These are phyloP conservation scores for Phycomyces nitens DNA, from an alignment of 192 early-diverging fungal species.

Conservation along the genomic window DNA sequence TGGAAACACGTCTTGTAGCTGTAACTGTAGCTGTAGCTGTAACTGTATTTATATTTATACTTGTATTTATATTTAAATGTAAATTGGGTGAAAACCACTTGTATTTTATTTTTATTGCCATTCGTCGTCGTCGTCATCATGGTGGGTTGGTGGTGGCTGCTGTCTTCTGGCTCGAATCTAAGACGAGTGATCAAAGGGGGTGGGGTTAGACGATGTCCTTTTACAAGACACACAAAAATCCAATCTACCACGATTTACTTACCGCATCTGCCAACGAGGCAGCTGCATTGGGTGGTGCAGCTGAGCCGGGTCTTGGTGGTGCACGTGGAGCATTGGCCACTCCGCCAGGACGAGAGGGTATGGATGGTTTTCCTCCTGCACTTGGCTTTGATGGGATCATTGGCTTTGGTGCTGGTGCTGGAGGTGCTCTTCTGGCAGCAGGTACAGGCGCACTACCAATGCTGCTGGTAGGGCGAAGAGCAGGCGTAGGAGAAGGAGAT, in stretches of 20 bases:
- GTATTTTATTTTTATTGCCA: slow-evolving; percentile 15
- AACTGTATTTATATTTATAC: background rate
- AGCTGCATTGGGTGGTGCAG: slow-evolving; percentile 24
- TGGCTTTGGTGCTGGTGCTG: slow-evolving; percentile 33
- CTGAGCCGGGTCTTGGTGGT: slow-evolving; percentile 28
- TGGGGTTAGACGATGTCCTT: no score
- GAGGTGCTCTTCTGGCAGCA: slow-evolving; percentile 25
- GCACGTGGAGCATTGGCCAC: slow-evolving; percentile 21
- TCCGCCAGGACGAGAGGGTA: slow-evolving; percentile 36
- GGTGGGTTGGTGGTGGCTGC: background rate
- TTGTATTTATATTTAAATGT: slow-evolving; percentile 2
- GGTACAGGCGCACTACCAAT: slow-evolving; percentile 20
- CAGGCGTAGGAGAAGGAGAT: slow-evolving; percentile 6
- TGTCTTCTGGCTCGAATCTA: slow-evolving; percentile 22
- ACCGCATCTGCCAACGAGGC: slow-evolving; percentile 40
- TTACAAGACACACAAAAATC: background rate
- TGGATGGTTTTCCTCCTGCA: slow-evolving; percentile 30
- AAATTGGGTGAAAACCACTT: no score
- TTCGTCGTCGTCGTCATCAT: slow-evolving; percentile 30
- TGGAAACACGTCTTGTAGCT: no score
- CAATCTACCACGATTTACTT: slow-evolving; percentile 13
- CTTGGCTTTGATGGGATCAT: slow-evolving; percentile 35
- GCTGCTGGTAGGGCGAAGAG: background rate
- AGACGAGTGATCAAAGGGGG: background rate
- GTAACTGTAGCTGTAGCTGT: no score